Evolutionary conservation across 257 asterid genomes (phyloP).

Genomic region (Eucommia ulmoides): DNA sequence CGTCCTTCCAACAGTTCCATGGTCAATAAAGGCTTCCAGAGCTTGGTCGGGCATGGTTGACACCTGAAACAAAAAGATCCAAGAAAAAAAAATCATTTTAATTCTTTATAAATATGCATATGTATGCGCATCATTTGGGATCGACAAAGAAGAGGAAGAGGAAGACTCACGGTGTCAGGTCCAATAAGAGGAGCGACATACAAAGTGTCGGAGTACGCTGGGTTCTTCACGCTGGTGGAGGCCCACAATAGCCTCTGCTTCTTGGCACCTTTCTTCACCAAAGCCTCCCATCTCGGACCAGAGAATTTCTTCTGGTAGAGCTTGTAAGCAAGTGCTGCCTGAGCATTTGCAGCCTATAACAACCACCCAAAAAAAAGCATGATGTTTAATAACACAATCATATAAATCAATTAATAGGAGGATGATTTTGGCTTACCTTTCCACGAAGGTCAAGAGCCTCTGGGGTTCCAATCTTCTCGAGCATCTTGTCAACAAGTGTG

Average conservation of each 20-base stretch:
- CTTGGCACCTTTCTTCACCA: constrained; percentile 98
- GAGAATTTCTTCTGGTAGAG: constrained; percentile 94
- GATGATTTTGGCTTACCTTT: constrained; percentile 36
- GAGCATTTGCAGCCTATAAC: constrained; percentile 99
- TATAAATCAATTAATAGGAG: neutral
- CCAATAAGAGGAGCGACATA: constrained; percentile 99
- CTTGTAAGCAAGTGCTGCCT: constrained; percentile 89
- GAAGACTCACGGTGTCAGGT: constrained; percentile 79
- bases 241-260: constrained; percentile 99
- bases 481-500: constrained; percentile 91
- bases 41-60: constrained; percentile 99
- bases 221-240: constrained; percentile 97
- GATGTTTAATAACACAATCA: neutral
- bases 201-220: constrained; percentile 90
- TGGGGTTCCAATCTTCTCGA: constrained; percentile 87
- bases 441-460: constrained; percentile 97
- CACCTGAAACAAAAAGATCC: constrained; percentile 38
- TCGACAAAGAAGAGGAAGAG: constrained; percentile 8
- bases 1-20: constrained; percentile 84
- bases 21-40: constrained; percentile 86
- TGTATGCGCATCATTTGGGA: too few relatives aligned
- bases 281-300: constrained; percentile 98
- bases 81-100: too few relatives aligned
- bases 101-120: too few relatives aligned
- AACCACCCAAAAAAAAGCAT: neutral